These are phyloP conservation scores for Russula sp. DNA, from an alignment of 768 basidiomycete genomes.

Conservation along the genomic window DNA sequence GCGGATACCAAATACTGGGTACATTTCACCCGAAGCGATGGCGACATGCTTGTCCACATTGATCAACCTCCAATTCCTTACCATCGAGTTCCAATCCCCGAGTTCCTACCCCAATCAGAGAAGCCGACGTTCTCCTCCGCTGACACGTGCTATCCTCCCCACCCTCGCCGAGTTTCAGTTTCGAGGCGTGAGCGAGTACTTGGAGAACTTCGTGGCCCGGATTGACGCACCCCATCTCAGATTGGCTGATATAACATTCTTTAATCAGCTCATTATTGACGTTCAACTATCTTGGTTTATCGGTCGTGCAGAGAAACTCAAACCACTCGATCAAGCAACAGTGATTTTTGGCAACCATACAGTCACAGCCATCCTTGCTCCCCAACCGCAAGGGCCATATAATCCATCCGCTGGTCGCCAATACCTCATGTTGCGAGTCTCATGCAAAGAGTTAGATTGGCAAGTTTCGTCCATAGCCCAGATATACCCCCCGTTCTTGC, in stretches of 20 bases:
- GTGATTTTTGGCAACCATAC: background rate
- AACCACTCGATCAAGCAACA: background rate
- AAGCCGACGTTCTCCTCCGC: background rate
- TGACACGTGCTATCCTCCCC: background rate
- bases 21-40: too few relatives aligned
- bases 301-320: background rate
- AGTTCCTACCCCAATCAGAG: background rate
- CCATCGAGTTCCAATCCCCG: background rate
- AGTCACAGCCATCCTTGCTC: background rate
- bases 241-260: too few relatives aligned
- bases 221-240: too few relatives aligned
- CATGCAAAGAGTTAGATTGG: background rate
- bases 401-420: background rate
- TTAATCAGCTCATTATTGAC: too few relatives aligned
- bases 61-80: too few relatives aligned
- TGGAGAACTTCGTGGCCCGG: background rate
- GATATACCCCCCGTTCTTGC: too few relatives aligned
- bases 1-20: too few relatives aligned
- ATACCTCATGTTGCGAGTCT: background rate
- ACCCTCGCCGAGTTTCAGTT: background rate
- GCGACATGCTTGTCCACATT: too few relatives aligned
- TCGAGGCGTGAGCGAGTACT: background rate
- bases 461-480: background rate
- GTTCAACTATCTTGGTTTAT: background rate
- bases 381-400: too few relatives aligned